Conservation (phyloP, 1,284 basidiomycete species). For the Sporisorium sorghi region DNA sequence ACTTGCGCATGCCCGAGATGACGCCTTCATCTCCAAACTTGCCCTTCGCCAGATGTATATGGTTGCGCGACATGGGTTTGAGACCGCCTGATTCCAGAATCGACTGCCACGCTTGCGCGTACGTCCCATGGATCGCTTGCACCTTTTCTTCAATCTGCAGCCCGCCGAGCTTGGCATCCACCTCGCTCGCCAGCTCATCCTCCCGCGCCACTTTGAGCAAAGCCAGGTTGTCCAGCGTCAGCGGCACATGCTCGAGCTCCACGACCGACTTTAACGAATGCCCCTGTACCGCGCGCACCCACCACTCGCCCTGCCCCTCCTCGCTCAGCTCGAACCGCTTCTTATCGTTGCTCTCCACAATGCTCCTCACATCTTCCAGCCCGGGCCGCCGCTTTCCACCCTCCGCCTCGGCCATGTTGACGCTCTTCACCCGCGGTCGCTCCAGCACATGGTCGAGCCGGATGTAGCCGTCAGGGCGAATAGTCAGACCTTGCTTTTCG, state of each 20-base stretch:
- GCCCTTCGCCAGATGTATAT: constrained; percentile 85
- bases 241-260: constrained; percentile 37
- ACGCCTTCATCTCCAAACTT: constrained; percentile 74
- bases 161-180: constrained; percentile 15
- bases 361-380: constrained; percentile 46
- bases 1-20: constrained; percentile 82
- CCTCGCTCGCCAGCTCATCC: not conserved
- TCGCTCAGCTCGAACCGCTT: constrained; percentile 61
- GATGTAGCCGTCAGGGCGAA: constrained; percentile 84
- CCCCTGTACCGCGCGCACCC: constrained; percentile 86
- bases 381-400: constrained; percentile 25
- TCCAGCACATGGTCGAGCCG: constrained; percentile 74
- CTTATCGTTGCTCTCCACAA: constrained; percentile 61
- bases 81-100: constrained; percentile 74
- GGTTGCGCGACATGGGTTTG: constrained; percentile 85
- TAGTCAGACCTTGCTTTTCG: constrained; percentile 77
- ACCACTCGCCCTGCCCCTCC: constrained; percentile 71
- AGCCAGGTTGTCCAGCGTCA: constrained; percentile 49
- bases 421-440: constrained; percentile 54
- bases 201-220: constrained; percentile 19
- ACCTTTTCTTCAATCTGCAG: constrained; percentile 2
- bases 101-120: constrained; percentile 71
- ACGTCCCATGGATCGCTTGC: constrained; percentile 63
- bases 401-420: constrained; percentile 50
- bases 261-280: constrained; percentile 80